These are phyloP conservation scores for Auricularia cornea DNA, from an alignment of 768 basidiomycete species.

Conservation along the genomic window DNA sequence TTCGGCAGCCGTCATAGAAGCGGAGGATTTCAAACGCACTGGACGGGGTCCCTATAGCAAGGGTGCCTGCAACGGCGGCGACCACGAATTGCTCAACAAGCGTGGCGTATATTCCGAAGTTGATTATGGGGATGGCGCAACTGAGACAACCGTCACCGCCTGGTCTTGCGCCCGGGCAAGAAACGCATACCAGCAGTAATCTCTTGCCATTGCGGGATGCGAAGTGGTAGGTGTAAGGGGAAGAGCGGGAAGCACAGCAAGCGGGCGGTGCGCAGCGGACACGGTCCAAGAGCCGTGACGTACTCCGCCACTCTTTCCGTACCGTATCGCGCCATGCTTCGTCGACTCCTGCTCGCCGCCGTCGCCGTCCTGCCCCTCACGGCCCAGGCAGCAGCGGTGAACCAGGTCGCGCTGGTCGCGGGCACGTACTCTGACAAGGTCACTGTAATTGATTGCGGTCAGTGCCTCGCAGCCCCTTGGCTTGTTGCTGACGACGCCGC, in stretches of 20 bases:
- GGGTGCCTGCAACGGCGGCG: slow-evolving; percentile 57
- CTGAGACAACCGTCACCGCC: too few relatives aligned
- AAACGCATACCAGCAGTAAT: slow-evolving; percentile 63
- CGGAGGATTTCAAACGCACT: too few relatives aligned
- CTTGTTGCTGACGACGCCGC: too few relatives aligned
- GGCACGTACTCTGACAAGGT: not conserved
- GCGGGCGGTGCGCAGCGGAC: slow-evolving; percentile 1
- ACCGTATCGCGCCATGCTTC: not conserved
- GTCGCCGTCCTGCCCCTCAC: not conserved
- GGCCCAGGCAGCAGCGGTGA: not conserved
- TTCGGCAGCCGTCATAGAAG: too few relatives aligned
- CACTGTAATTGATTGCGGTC: not conserved
- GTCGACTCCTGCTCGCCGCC: slow-evolving; percentile 1
- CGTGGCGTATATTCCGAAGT: slow-evolving; percentile 80
- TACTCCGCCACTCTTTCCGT: not conserved
- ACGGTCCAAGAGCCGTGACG: not conserved
- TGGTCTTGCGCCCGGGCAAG: too few relatives aligned
- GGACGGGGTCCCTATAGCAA: slow-evolving; percentile 69
- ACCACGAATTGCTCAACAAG: slow-evolving; percentile 68
- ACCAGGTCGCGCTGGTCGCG: not conserved
- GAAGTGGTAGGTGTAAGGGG: slow-evolving; percentile 2
- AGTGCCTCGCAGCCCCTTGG: not conserved
- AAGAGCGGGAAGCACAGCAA: not conserved
- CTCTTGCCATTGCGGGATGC: slow-evolving; percentile 53
- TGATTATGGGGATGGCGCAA: slow-evolving; percentile 83